A percentile compares a stretch with the other conserved stretches of the same genome.
Evolutionary conservation across 805 yeast species (phyloP).

Genomic region (Nakazawaea sp.): DNA sequence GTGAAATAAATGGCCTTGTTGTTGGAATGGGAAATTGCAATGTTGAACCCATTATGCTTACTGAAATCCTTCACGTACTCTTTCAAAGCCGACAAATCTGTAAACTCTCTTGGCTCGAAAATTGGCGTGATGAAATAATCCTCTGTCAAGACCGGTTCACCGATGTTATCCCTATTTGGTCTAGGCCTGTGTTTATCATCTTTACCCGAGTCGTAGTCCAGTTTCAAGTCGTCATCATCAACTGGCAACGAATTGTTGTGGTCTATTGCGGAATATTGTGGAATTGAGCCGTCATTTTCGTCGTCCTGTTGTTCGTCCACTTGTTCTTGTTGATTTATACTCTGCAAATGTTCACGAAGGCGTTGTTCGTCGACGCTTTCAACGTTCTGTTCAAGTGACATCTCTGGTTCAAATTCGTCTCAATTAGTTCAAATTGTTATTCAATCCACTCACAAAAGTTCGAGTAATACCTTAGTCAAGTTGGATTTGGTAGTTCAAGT

Average conservation of each 20-base stretch:
- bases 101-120: slow-evolving; percentile 46
- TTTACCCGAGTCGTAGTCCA: neutral
- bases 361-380: slow-evolving; percentile 9
- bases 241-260: slow-evolving; percentile 3
- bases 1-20: slow-evolving; percentile 53
- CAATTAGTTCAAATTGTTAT: no score
- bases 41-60: slow-evolving; percentile 50
- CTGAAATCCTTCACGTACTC: slow-evolving; percentile 51
- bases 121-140: slow-evolving; percentile 48
- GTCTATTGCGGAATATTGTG: slow-evolving; percentile 5
- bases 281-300: slow-evolving; percentile 5
- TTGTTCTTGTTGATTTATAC: slow-evolving; percentile 8
- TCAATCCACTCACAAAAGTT: neutral
- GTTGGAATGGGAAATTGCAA: slow-evolving; percentile 53
- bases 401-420: no score
- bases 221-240: slow-evolving; percentile 3
- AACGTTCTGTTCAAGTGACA: no score
- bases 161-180: slow-evolving; percentile 9
- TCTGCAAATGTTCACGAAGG: slow-evolving; percentile 10
- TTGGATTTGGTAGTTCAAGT: no score
- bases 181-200: neutral
- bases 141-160: slow-evolving; percentile 10
- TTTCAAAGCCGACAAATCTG: slow-evolving; percentile 40
- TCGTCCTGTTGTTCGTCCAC: no score
- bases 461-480: no score